Evolutionary conservation across 1,139 yeast genomes (phyloP).

Genomic region (Suhomyces bolitotheri): DNA sequence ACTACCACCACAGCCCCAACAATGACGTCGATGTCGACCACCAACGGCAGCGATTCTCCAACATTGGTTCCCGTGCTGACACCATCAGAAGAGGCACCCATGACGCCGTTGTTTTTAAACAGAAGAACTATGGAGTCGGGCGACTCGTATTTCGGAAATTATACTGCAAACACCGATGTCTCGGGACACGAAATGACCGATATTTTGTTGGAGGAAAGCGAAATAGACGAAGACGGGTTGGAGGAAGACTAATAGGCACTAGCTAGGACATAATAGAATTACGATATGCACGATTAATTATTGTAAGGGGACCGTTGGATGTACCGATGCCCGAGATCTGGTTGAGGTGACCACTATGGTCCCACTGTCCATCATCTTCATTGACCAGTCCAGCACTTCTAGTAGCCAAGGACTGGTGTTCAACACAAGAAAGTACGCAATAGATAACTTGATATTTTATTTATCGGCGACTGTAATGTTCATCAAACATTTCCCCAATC

Average conservation of each 20-base stretch:
- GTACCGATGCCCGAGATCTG: too few species aligned
- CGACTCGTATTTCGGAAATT: conserved; percentile 19
- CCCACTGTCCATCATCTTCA: too few species aligned
- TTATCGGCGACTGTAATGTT: too few species aligned
- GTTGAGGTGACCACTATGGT: too few species aligned
- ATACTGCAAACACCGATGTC: conserved; percentile 1
- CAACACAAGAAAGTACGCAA: too few species aligned
- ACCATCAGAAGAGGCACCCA: conserved; percentile 46
- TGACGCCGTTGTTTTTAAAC: conserved; percentile 46
- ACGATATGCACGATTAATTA: too few species aligned
- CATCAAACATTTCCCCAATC: too few species aligned
- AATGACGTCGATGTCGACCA: not conserved
- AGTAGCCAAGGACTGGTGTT: too few species aligned
- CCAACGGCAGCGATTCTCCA: conserved; percentile 38
- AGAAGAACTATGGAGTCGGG: conserved; percentile 5
- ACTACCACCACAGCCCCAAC: conserved; percentile 11
- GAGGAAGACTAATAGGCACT: conserved; percentile 2
- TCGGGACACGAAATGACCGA: conserved; percentile 4
- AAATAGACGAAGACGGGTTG: conserved; percentile 8
- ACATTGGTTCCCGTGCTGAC: conserved; percentile 45
- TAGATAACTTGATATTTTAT: too few species aligned
- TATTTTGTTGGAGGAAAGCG: conserved; percentile 16
- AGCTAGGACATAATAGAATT: not conserved
- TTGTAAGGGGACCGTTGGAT: too few species aligned
- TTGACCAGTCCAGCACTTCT: too few species aligned